Evolutionary conservation across 495 filamentous ascomycete genomes (phyloP), one percentile per base, ranked within the genome.

Genomic region (Pyronema domesticum): DNA sequence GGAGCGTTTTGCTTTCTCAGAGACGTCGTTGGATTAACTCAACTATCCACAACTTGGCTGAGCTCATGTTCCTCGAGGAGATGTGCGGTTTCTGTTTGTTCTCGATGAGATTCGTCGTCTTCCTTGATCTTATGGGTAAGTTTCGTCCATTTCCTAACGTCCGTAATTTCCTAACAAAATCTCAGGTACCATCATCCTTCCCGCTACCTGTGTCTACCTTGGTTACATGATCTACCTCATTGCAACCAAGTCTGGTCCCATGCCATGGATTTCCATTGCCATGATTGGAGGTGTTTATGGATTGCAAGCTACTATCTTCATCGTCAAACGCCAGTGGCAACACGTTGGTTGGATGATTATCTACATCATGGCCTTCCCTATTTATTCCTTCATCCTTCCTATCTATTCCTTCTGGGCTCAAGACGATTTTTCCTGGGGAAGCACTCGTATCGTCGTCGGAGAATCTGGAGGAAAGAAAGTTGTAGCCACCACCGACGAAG

Each of bases 331-430:
- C 10, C 85, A 96, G 68, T 98, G 91, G 91, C 86, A 98, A 67
- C 87, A 94, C 64, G 74, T 98, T 42, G 91, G 91, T 46, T 98
- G 91, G 91, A 95, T 98, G 86, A 82, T 96, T 63, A 96, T 98
- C 63, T 98, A 98, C 68, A 75, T 98, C 58, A 60, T 88, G 7
- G 93, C 91, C 0, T 95, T 83, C 74, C 93, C 93, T 0, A 82
- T 98, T 60, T 95, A 88, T 71, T 89, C 81, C 13, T 88, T 98
- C 63, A 65, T 95, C 53, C 76, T 98, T 6, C 91, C 91, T 0
- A 69, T 98, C 60, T 98, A 95, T 72, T 93, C 91, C 0, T 98
- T 98, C 80, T 98, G 91, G 91, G 89, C 94, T 65, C 87, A 94
- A 68, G 91, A 98, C 70, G 86, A 98, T 70, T 98, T 98, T 73